These are phyloP conservation scores for Pugionium dolabratum DNA, from an alignment of 345 rosid genomes.

Conservation along the genomic window DNA sequence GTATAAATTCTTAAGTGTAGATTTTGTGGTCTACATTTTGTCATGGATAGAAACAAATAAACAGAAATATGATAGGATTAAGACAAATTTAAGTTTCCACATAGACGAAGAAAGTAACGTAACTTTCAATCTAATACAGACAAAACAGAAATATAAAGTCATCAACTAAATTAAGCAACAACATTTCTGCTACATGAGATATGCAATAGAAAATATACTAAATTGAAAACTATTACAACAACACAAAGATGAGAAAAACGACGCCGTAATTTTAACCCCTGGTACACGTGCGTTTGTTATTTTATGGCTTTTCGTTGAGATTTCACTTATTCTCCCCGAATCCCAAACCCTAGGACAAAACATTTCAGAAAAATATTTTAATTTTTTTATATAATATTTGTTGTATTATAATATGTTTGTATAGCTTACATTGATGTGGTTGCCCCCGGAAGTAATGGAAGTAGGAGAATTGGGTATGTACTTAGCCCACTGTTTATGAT, in stretches of 20 bases:
- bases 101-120: constrained; percentile 32
- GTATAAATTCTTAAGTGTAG: no score
- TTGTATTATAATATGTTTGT: not conserved
- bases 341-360: constrained; percentile 42
- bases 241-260: constrained; percentile 1
- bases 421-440: constrained; percentile 49
- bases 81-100: constrained; percentile 33
- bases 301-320: constrained; percentile 9
- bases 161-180: constrained; percentile 32
- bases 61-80: constrained; percentile 29
- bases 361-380: not conserved
- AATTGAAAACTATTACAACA: not conserved
- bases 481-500: constrained; percentile 78
- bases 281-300: constrained; percentile 39
- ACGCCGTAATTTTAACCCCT: constrained; percentile 12
- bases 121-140: constrained; percentile 38
- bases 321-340: constrained; percentile 45
- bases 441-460: constrained; percentile 53
- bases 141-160: constrained; percentile 30
- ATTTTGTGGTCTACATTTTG: not conserved
- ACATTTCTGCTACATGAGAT: not conserved
- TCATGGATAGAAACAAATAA: constrained; percentile 17
- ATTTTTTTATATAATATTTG: not conserved
- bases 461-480: constrained; percentile 80
- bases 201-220: constrained; percentile 5